Evolutionary conservation across 306 rosid species (phyloP), one percentile per base, ranked within the genome.

Genomic region (Acmispon strigosus): DNA sequence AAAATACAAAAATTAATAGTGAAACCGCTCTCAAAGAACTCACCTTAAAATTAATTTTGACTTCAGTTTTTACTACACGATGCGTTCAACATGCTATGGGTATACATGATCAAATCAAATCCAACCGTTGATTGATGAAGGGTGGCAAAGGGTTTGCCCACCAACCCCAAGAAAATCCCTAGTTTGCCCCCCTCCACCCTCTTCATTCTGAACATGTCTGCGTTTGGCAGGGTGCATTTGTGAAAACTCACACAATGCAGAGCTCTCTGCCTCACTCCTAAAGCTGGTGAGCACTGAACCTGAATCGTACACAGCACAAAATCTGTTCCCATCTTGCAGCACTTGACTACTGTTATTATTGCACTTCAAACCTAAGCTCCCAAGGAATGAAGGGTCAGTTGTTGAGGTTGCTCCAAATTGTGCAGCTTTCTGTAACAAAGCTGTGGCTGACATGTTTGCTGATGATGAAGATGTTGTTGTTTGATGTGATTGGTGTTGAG

Each of bases 161-260:
- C 95, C 95, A 74, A 91, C 96, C 20, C 97, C 97, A 41, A 92
- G 88, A 73, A 92, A 92, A 76, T 92, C 98, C 81, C 98, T 80
- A 36, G 96, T 89, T 76, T 86, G 88, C 60, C 87, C 92, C 53
- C 92, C 86, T 42, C 76, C 80, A 50, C 13, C 37, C 47, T 83
- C 90, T 8, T 83, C 94, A 58, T 36, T 73, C 61, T 39, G 86
- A 3, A 80, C 71, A n/a, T 74, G 86, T 58, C 90, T 53, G 45
- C 94, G 90, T 84, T 92, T 92, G 11, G 84, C 80, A 20, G 90
- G 85, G 78, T 69, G 88, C 81, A 83, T 80, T 57, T 81, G 85
- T 47, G 76, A 22, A 52, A 82, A 42, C 19, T 86, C 86, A 64
- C 82, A 8, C 10, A 8, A 62, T 22, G 76, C 81, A 3, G 81